Evolutionary conservation across 768 basidiomycete species (phyloP), one percentile per base, ranked within the genome.

Genomic region (Albatrellus ellisii): DNA sequence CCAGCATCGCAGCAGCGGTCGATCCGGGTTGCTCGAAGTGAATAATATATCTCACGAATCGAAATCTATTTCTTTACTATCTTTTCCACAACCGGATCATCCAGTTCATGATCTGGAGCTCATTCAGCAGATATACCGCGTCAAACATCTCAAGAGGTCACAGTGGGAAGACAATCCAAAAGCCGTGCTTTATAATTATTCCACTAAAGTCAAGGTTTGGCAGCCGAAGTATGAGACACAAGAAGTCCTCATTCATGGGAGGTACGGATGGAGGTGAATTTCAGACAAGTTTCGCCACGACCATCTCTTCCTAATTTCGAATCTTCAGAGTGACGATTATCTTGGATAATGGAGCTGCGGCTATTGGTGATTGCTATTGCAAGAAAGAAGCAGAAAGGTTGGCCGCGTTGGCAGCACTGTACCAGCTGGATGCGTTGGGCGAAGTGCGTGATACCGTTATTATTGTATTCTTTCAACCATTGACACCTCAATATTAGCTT

Each of bases 401-500:
- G n/a, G 85, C 87, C 5, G 79, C 80, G 1, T 60, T 89, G 20
- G 77, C 78, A 33, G 80, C 78, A 6, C 58, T 83, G 25, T 73
- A 81, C 54, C 85, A 91, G 52, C 56, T 92, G 15, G 69, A 79
- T 31, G 59, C 61, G 14, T 55, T 66, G 17, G 77, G 76, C 21
- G 53, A 85, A 36, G 88, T 91, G 58, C 45, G 83, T 70, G 27
- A 33, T 36, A 25, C 17, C 17, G 8, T 26, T 3, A 12, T 26
- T 25, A 11, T 12, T 31, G 14, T 42, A n/a, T n/a, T 21, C 10
- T 33, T 27, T 22, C 24, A 25, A 15, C n/a, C n/a, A n/a, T 26
- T 22, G 28, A 20, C 21, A 21, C 27, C 18, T 12, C 14, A 8
- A 22, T 36, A 3, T 8, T 21, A 46, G 36, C 36, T 50, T 27